phyloP scores from a whole-genome alignment of 2,329 filamentous ascomycete genomes.

The Aaosphaeria arxii region DNA sequence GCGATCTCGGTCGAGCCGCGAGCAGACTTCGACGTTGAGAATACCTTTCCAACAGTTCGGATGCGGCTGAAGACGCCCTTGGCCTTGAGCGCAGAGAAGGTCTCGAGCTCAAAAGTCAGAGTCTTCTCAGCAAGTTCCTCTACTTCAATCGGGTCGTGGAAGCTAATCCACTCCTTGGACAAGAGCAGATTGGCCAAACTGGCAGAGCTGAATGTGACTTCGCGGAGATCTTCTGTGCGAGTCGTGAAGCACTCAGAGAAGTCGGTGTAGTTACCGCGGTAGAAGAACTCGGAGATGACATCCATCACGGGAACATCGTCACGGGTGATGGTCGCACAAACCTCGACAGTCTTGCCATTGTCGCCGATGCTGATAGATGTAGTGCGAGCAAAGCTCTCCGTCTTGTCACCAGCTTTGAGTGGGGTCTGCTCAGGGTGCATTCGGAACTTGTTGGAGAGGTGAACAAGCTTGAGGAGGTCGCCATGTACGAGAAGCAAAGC shows the following conservation, averaged over 20 bases:
- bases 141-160: slow-evolving; percentile 2
- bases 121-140: slow-evolving; percentile 8
- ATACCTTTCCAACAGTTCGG: slow-evolving; percentile 8
- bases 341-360: slow-evolving; percentile 10
- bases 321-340: slow-evolving; percentile 11
- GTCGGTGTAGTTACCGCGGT: slow-evolving; percentile 10
- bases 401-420: slow-evolving; percentile 9
- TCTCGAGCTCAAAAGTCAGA: slow-evolving; percentile 10
- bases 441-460: slow-evolving; percentile 13
- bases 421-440: slow-evolving; percentile 3
- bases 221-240: slow-evolving; percentile 5
- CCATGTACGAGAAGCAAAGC: slow-evolving; percentile 8
- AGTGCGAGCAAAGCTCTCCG: slow-evolving; percentile 4
- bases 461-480: slow-evolving; percentile 14
- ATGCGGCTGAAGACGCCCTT: slow-evolving; percentile 4
- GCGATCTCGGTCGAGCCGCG: slow-evolving; percentile 5
- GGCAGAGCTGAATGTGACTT: slow-evolving; percentile 4
- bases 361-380: slow-evolving; percentile 8
- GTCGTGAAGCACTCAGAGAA: slow-evolving; percentile 8
- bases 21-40: neutral
- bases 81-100: slow-evolving; percentile 5
- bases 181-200: slow-evolving; percentile 7
- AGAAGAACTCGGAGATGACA: slow-evolving; percentile 14
- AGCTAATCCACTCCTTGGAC: slow-evolving; percentile 10
- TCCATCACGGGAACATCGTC: slow-evolving; percentile 9